Evolutionary conservation across 805 yeast genomes (phyloP), one percentile per base, ranked within the genome.

Genomic region (Lipomyces chichibuensis): DNA sequence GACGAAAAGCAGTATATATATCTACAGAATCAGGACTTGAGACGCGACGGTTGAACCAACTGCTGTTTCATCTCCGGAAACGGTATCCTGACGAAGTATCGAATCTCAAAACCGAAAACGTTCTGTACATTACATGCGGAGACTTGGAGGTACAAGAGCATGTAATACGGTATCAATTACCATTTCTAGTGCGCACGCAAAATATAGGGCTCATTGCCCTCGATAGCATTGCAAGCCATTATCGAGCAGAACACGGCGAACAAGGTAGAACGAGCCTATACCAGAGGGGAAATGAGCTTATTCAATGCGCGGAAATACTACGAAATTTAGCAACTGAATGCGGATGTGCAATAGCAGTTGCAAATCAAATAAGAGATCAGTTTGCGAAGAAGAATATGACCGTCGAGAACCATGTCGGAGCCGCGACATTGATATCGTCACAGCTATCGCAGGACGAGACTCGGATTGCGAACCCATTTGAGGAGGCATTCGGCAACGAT

Each of bases 221-320:
- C 9, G 98, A 94, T 77, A 90, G 97, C 43, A 85, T 93, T 11
- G 79, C 82, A 3, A 87, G 94, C 0, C 97, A 91, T 74, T 96
- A 90, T 76, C 76, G 92, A 39, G 80, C 96, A 53, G 79, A 75
- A 39, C 66, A 65, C 11, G 77, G 77, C 37, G 76, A 83, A 84
- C 27, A 53, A 6, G 65, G 65, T 1, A 51, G 37, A 49, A 39
- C 72, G 14, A 58, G 62, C 33, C 20, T 65, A 65, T 53, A 43
- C 25, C 59, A 14, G 25, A 66, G 69, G n/a, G 66, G 68, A 69
- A 73, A 84, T 25, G 77, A 79, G 35, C 54, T 74, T 6, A 46
- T 67, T 14, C 78, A 77, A 46, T 72, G 85, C 43, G 84, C 86
- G 11, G 79, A 79, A 20, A 83, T 80, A 63, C 77, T 92, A 63